Base-by-base conservation (phyloP, 1,284 basidiomycete species). In the Singerocomus rubriflavus region DNA sequence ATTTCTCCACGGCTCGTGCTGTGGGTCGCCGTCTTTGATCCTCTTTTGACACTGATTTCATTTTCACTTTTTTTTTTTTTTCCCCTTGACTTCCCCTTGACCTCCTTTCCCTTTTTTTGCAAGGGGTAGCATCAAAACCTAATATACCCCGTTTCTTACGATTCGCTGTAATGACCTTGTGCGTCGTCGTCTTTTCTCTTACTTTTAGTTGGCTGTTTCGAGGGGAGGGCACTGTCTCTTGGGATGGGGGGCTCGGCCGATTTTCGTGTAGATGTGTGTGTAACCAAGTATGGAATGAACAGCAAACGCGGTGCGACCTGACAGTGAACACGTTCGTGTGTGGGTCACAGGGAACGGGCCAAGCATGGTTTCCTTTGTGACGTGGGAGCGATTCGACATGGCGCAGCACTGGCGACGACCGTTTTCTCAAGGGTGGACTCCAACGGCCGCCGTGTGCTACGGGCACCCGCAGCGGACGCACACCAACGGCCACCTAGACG, bases 91-190 rank as follows among this genome's bases (percentile, higher is more conserved):
- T 7, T 34, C 35, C 14, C 41, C 44, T 6, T 21, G 21, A 21
- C 4, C 30, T 50, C 42, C 25, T 44, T 25, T 2, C 44, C 50
- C 11, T 39, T 34, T 37, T 46, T 12, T 27, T 47, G 39, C 34
- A 37, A 52, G 49, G 62, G 64, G 56, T 56, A 49, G 46, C 54
- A 55, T 43, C 49, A 59, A 57, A 57, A 39, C 51, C 34, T 68
- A 68, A 51, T 67, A 69, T 66, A 66, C 64, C 64, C 64, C 21
- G n/a, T 61, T 60, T 49, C 48, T 51, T 68, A 69, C 45, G 57
- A 68, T 69, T 54, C 55, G 41, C 48, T 63, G 58, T 70, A 70
- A 66, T 69, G 56, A 58, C 43, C 42, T 51, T 29, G 32, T 41
- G 34, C 53, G 39, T 48, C 53, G 36, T 34, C 45, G 29, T 52